phyloP scores from a whole-genome alignment of 768 basidiomycete genomes.

The Lanmaoa pseudosensibilis region DNA sequence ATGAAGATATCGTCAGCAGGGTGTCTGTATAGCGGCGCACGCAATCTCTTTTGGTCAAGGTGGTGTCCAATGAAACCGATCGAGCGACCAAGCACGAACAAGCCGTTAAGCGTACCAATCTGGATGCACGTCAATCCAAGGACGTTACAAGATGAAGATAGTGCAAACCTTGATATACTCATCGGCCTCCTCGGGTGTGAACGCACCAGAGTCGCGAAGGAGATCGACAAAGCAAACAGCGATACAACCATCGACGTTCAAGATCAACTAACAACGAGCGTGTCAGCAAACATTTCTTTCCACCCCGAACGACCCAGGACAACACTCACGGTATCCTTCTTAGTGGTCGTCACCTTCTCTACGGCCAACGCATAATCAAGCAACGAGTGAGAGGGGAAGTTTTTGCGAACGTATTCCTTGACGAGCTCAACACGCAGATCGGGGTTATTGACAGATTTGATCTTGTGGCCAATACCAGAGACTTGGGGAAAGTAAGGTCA shows the following conservation, averaged over 20 bases:
- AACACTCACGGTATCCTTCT: slow-evolving; percentile 83
- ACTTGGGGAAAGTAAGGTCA: slow-evolving; percentile 44
- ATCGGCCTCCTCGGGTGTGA: slow-evolving; percentile 92
- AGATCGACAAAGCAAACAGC: slow-evolving; percentile 97
- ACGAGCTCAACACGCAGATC: slow-evolving; percentile 91
- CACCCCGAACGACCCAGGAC: neutral
- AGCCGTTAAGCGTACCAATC: slow-evolving; percentile 92
- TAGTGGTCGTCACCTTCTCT: slow-evolving; percentile 95
- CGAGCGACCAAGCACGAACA: slow-evolving; percentile 96
- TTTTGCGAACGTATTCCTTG: slow-evolving; percentile 91
- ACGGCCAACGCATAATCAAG: slow-evolving; percentile 95
- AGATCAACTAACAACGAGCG: slow-evolving; percentile 60
- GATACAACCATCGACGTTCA: slow-evolving; percentile 96
- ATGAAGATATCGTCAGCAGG: slow-evolving; percentile 96
- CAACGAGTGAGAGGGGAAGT: slow-evolving; percentile 93
- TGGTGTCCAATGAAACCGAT: slow-evolving; percentile 98
- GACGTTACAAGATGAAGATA: neutral
- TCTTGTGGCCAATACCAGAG: slow-evolving; percentile 99
- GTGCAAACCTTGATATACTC: slow-evolving; percentile 83
- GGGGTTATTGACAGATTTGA: slow-evolving; percentile 97
- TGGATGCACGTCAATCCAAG: slow-evolving; percentile 12
- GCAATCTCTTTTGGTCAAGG: slow-evolving; percentile 94
- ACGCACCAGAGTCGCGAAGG: slow-evolving; percentile 87
- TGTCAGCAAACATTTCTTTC: neutral
- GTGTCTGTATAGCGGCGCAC: slow-evolving; percentile 90